Evolutionary conservation across 208 protist species (phyloP), one percentile per base, ranked within the genome.

Genomic region (Angomonas ambiguus): DNA sequence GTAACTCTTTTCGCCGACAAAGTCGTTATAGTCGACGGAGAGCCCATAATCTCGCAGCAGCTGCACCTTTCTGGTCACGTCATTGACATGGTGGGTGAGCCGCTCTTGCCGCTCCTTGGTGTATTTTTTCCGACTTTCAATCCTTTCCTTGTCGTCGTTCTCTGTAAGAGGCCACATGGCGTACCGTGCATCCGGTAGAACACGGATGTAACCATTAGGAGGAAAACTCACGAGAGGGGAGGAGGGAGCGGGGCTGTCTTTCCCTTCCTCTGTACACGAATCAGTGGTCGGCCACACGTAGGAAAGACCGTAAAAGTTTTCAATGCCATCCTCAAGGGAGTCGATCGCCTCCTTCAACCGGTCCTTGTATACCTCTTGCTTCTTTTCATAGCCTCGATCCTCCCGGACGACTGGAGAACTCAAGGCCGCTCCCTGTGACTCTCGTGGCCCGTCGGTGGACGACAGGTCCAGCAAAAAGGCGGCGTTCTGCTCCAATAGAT

Each of bases 111-210:
- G 3, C 24, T 8, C 45, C 16, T 53, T 27, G 24, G 56, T 45
- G 28, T 62, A 35, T 22, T 41, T 32, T 32, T 45, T 45, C 61
- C 25, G 59, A 5, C 8, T 55, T 24, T 13, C n/a, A 4, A 55
- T 45, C 5, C 24, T 31, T 8, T 35, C 67, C 18, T 22, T 32
- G 0, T 69, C 69, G 13, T 71, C 51, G 13, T 34, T 30, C 4
- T 51, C 30, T 27, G 71, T 71, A 49, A 84, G 67, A 1, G 83
- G 83, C 86, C 85, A 95, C 89, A 95, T 95, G 8, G 83, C 89
- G 22, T 65, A 45, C 0, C 75, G 69, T 1, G 88, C 77, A 41
- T 83, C 75, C 1, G 88, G 88, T 27, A 57, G 59, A 13, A 87
- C 35, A 10, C 88, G 83, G 41, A 95, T 84, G 58, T 89, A 92